Evolutionary conservation across 495 filamentous ascomycete species (phyloP).

Genomic region (Astrothelium subdiscretum): DNA sequence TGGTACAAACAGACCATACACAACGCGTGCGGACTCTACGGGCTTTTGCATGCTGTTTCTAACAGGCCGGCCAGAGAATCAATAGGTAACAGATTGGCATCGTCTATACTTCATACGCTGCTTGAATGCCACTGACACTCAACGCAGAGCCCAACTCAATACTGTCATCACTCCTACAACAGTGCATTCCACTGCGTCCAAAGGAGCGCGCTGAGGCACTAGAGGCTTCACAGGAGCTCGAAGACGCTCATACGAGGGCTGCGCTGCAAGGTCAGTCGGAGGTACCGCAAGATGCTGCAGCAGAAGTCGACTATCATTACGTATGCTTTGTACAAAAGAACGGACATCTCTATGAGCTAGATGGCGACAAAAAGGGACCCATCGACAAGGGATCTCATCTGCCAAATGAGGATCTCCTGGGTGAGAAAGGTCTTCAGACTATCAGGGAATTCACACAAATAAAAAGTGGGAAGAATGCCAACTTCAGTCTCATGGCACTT

Average conservation of each 20-base stretch:
- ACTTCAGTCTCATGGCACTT: not conserved
- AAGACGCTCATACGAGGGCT: constrained; percentile 58
- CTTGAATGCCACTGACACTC: not conserved
- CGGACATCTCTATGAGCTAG: constrained; percentile 70
- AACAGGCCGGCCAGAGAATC: constrained; percentile 47
- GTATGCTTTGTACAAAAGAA: constrained; percentile 70
- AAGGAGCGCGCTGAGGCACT: constrained; percentile 55
- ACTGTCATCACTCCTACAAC: constrained; percentile 35
- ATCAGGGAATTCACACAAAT: not conserved
- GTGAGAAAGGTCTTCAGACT: constrained; percentile 50
- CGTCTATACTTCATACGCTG: not conserved
- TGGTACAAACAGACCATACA: constrained; percentile 92
- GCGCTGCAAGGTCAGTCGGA: constrained; percentile 60
- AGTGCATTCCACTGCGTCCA: constrained; percentile 42
- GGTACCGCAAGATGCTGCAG: constrained; percentile 44
- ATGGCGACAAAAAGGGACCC: constrained; percentile 64
- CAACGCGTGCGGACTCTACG: constrained; percentile 79
- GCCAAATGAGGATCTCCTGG: constrained; percentile 53
- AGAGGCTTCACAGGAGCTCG: constrained; percentile 58
- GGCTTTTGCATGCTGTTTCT: constrained; percentile 58
- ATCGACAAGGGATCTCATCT: constrained; percentile 45
- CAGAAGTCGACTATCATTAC: constrained; percentile 44
- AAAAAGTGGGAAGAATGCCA: not conserved
- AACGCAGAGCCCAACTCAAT: constrained; percentile 27
- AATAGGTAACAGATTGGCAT: constrained; percentile 15